Evolutionary conservation across 1,139 yeast species (phyloP), one percentile per base, ranked within the genome.

Genomic region (Geotrichum macrosporum): DNA sequence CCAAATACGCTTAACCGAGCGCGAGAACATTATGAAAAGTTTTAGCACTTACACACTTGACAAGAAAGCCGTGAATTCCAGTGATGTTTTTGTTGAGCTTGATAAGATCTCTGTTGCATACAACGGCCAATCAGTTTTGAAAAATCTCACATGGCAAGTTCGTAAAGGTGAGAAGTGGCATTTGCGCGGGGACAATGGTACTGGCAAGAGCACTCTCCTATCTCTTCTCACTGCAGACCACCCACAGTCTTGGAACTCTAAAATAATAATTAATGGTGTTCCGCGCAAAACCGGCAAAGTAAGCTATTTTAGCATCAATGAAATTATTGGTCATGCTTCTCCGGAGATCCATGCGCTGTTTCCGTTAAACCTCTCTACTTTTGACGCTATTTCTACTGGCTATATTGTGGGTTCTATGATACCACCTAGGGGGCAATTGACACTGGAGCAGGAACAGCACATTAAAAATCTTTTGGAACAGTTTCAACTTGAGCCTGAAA

Each of bases 181-280:
- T 61, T 73, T 92, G 33, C 71, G 83, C 47, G 98, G 98, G 5
- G 78, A 81, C 53, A 92, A 92, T 57, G 98, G 98, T 1, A 75
- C 94, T 0, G 98, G 98, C 1, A 92, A 92, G 61, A 84, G 96
- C 3, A 92, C 98, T 0, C 66, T 92, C 16, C 66, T 92, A 15
- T 80, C 96, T 1, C 65, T 92, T 35, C 72, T 92, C 31, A 87
- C 96, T 0, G 92, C 95, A 2, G 98, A 92, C 59, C 98, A 92
- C 61, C 98, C 98, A 0, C 96, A 92, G 64, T 81, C 96, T 1
- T 92, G 97, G 97, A 81, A 79, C 56, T 75, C 80, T 3, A 78
- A 76, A 22, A 73, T 92, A 35, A 65, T 73, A 16, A 74, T 88
- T 48, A 70, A 83, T 58, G 94, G 92, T 0, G 66, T 66, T 22